Evolutionary conservation across 495 filamentous ascomycete species (phyloP), one percentile per base, ranked within the genome.

Genomic region (Penicillium argentinense): DNA sequence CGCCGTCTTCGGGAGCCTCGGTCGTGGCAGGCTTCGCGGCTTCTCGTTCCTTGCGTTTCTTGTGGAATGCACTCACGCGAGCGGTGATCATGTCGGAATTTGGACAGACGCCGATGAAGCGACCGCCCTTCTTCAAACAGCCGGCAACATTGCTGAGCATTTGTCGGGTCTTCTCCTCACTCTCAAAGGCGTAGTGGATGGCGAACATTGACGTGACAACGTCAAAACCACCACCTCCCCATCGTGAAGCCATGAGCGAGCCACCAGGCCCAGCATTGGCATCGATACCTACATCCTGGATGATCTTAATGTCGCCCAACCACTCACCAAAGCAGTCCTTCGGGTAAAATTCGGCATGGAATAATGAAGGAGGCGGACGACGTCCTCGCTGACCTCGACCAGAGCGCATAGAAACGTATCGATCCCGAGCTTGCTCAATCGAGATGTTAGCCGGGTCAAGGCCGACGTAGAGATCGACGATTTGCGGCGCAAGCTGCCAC

Each of bases 181-280:
- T 88, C 67, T 98, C 95, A 56, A 97, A 98, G 0, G 95, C 91
- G 61, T 98, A 98, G 70, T 98, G 93, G 83, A 98, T 95, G 60
- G 90, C 91, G 58, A 98, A 98, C 93, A 98, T 98, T 79, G 95
- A 96, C 45, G 86, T 87, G 37, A 98, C 92, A 9, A 97, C 86
- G 63, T 98, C 95, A 53, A 97, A 98, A 6, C 91, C 91, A 18
- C 60, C 60, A 24, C 53, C 82, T 9, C 82, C 78, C 80, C 72
- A 85, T 56, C 80, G 79, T 54, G 75, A 75, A 57, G 46, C 75
- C 70, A 63, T 81, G 4, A 73, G 49, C 8, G 72, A 71, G 4
- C 74, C 68, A n/a, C 78, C 81, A 3, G 83, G 84, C 0, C 82
- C 82, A 11, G 75, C 79, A 53, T 75, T 76, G 2, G 72, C 56